Evolutionary conservation across 768 basidiomycete genomes (phyloP).

Genomic region (Trametes cingulata): DNA sequence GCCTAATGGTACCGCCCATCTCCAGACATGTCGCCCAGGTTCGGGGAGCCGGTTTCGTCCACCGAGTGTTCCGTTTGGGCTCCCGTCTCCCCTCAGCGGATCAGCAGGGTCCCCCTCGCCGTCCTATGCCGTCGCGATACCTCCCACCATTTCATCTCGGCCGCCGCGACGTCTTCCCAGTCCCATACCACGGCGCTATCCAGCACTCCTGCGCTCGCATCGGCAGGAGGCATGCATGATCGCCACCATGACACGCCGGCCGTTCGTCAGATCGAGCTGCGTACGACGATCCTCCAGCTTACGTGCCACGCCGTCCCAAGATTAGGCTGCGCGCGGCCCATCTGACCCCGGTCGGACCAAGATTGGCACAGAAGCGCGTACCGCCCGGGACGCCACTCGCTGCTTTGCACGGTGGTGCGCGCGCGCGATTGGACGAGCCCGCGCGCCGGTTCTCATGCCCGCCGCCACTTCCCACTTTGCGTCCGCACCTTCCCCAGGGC

Average conservation of each 20-base stretch:
- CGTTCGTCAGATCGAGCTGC: background rate
- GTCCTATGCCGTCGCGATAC: background rate
- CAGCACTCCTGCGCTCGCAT: background rate
- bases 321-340: constrained; percentile 6
- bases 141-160: background rate
- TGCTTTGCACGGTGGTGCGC: background rate
- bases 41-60: constrained; percentile 6
- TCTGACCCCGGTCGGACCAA: constrained; percentile 2
- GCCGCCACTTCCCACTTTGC: constrained; percentile 11
- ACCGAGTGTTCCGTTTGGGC: background rate
- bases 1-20: background rate
- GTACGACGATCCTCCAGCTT: constrained; percentile 9
- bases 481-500: constrained; percentile 4
- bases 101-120: background rate
- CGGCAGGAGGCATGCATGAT: background rate
- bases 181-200: background rate
- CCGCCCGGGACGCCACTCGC: constrained; percentile 8
- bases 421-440: constrained; percentile 2
- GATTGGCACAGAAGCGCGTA: constrained; percentile 9
- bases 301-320: constrained; percentile 2
- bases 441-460: constrained; percentile 3
- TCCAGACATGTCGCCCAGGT: constrained; percentile 2
- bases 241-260: background rate
- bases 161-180: constrained; percentile 1
- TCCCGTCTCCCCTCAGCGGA: background rate